A percentile compares a stretch with the other conserved stretches of the same genome.
Conservation (phyloP, 305 asterid genomes). For the Ajuga reptans region DNA sequence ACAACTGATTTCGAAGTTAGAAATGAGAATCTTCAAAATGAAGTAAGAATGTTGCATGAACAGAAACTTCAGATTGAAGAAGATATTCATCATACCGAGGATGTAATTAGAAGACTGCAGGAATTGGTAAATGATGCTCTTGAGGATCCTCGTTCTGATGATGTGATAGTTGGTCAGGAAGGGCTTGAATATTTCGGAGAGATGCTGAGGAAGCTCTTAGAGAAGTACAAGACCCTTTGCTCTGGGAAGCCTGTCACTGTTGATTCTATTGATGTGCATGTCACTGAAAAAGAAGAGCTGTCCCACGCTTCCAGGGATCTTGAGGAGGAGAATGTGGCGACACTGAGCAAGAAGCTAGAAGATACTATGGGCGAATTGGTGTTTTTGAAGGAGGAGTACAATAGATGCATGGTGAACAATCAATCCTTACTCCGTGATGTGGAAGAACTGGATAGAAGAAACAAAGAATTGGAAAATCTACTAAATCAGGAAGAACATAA, state of each 20-base stretch:
- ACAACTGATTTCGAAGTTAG: slow-evolving; percentile 29
- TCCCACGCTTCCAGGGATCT: slow-evolving; percentile 31
- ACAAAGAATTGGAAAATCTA: slow-evolving; percentile 56
- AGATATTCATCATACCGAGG: slow-evolving; percentile 40
- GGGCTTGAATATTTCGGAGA: slow-evolving; percentile 47
- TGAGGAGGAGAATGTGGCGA: slow-evolving; percentile 38
- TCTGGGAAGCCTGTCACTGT: slow-evolving; percentile 29
- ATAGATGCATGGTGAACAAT: slow-evolving; percentile 32
- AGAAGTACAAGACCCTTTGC: slow-evolving; percentile 41
- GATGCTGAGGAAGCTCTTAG: slow-evolving; percentile 52
- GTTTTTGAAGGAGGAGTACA: slow-evolving; percentile 68
- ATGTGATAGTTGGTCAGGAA: slow-evolving; percentile 38
- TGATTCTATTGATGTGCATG: slow-evolving; percentile 37
- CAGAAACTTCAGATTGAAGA: slow-evolving; percentile 55
- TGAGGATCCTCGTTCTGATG: slow-evolving; percentile 45
- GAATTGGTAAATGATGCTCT: slow-evolving; percentile 55
- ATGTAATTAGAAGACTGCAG: slow-evolving; percentile 50
- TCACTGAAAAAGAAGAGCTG: slow-evolving; percentile 30
- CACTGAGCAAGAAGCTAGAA: slow-evolving; percentile 49
- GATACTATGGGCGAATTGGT: slow-evolving; percentile 44
- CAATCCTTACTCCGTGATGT: slow-evolving; percentile 52
- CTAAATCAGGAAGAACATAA: slow-evolving; percentile 77
- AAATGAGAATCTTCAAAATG: slow-evolving; percentile 48
- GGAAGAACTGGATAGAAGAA: slow-evolving; percentile 48
- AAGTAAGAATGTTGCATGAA: slow-evolving; percentile 43